A percentile compares a stretch with the other conserved stretches of the same genome.
Conservation (phyloP, 2,329 filamentous ascomycete species). For the Myriangium duriaei region DNA sequence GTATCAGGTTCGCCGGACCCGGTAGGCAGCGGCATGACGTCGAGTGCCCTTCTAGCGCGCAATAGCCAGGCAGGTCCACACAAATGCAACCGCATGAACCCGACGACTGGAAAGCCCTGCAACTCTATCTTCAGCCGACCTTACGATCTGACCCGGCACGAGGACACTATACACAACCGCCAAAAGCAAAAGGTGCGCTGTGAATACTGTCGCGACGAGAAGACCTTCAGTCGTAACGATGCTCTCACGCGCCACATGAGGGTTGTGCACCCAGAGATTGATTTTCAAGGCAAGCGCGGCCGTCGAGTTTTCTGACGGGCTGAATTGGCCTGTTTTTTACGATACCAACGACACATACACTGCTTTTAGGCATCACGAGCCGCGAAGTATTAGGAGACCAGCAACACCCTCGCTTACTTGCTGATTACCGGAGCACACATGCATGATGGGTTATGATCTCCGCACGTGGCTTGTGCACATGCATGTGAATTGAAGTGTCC, state of each 20-base stretch:
- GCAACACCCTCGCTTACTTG: too few relatives aligned
- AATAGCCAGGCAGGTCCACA: slow-evolving; percentile 91
- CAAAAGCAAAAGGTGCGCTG: slow-evolving; percentile 92
- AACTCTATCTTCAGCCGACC: slow-evolving; percentile 88
- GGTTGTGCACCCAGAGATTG: slow-evolving; percentile 82
- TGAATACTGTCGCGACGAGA: slow-evolving; percentile 85
- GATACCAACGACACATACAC: too few relatives aligned
- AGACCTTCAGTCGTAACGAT: slow-evolving; percentile 92
- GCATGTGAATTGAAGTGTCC: too few relatives aligned
- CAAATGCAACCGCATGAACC: slow-evolving; percentile 84
- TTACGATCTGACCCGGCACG: slow-evolving; percentile 91
- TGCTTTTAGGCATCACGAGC: too few relatives aligned
- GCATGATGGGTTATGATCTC: too few relatives aligned
- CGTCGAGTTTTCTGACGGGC: slow-evolving; percentile 17
- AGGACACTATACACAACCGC: slow-evolving; percentile 93
- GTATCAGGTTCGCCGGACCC: slow-evolving; percentile 18
- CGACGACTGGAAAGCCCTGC: slow-evolving; percentile 87
- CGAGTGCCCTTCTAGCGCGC: slow-evolving; percentile 43
- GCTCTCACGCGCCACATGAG: slow-evolving; percentile 88
- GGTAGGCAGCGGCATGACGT: slow-evolving; percentile 35
- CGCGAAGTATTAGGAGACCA: too few relatives aligned
- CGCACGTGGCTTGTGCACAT: too few relatives aligned
- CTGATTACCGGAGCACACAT: too few relatives aligned
- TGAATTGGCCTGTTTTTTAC: too few relatives aligned
- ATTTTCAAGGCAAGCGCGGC: slow-evolving; percentile 57